Evolutionary conservation across 1,284 basidiomycete genomes (phyloP).

Genomic region (Paramarasmius palmivorus): DNA sequence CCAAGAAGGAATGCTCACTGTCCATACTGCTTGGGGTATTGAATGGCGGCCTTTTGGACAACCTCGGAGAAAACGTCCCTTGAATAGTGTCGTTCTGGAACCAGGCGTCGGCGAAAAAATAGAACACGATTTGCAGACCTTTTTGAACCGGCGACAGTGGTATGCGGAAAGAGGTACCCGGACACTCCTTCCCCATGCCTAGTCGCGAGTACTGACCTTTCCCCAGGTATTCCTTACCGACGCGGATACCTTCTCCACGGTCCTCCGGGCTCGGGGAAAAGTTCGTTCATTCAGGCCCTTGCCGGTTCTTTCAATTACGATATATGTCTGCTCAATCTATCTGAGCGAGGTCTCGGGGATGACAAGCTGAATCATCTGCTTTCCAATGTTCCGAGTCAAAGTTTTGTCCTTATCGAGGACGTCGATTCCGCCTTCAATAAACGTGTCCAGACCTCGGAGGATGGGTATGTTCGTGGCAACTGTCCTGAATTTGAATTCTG

Average conservation of each 20-base stretch:
- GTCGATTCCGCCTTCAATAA: constrained; percentile 98
- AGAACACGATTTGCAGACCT: constrained; percentile 79
- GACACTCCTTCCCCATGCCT: constrained; percentile 4
- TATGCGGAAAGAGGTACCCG: constrained; percentile 88
- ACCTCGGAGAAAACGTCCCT: constrained; percentile 84
- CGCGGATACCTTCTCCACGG: constrained; percentile 95
- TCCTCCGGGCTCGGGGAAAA: constrained; percentile 97
- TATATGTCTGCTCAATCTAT: constrained; percentile 95
- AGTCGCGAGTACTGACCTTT: constrained; percentile 9
- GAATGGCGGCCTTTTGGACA: constrained; percentile 98
- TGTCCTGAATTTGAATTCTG: not conserved
- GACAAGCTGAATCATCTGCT: constrained; percentile 96
- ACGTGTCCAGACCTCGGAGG: constrained; percentile 84
- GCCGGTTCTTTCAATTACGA: constrained; percentile 93
- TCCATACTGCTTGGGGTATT: constrained; percentile 95
- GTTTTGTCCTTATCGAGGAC: constrained; percentile 94
- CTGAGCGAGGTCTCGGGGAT: constrained; percentile 94
- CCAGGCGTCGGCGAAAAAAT: constrained; percentile 81
- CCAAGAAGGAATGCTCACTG: constrained; percentile 93
- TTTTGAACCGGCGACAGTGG: constrained; percentile 87
- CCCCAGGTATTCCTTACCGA: constrained; percentile 91
- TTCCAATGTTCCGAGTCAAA: constrained; percentile 91
- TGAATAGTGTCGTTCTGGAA: constrained; percentile 91
- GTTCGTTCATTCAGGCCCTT: constrained; percentile 96
- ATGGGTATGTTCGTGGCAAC: constrained; percentile 62